Percentiles rank a stretch among this genome's conserved stretches.
Conservation (phyloP, 1,139 yeast species). For the Sugiyamaella xylanicola region DNA sequence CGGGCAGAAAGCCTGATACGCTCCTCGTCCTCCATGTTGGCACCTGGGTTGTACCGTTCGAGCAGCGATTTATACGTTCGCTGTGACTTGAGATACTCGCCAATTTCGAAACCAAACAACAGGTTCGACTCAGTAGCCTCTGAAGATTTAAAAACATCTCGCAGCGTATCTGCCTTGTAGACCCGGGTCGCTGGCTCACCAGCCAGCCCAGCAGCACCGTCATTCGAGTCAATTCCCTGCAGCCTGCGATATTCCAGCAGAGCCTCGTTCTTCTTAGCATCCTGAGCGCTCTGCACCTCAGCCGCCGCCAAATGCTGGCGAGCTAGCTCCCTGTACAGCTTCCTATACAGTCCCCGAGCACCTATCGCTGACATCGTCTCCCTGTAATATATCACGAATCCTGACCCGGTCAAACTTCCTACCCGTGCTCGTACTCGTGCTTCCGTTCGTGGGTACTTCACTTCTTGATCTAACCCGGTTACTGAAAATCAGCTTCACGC, state of each 20-base stretch:
- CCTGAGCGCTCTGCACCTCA: conserved; percentile 33
- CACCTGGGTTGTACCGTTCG: conserved; percentile 85
- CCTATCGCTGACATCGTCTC: conserved; percentile 8
- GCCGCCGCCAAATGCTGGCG: conserved; percentile 38
- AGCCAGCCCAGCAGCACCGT: conserved; percentile 5
- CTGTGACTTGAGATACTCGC: conserved; percentile 66
- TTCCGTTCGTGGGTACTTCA: no score
- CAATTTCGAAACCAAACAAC: conserved; percentile 52
- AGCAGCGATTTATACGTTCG: conserved; percentile 75
- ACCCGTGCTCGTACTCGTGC: no score
- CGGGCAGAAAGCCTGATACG: conserved; percentile 78
- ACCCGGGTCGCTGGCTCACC: conserved; percentile 1
- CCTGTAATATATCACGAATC: no score
- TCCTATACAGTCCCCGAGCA: conserved; percentile 33
- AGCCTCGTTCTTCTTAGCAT: conserved; percentile 31
- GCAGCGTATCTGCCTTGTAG: conserved; percentile 32
- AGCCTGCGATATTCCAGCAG: conserved; percentile 33
- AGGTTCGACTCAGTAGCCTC: conserved; percentile 29
- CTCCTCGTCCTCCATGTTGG: conserved; percentile 74
- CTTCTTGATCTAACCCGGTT: no score
- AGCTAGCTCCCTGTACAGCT: conserved; percentile 39
- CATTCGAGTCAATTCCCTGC: conserved; percentile 11
- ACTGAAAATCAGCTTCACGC: no score
- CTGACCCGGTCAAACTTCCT: no score
- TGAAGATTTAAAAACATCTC: conserved; percentile 25